These are phyloP conservation scores for Fremontodendron californicum DNA, from an alignment of 345 rosid species.

Conservation along the genomic window DNA sequence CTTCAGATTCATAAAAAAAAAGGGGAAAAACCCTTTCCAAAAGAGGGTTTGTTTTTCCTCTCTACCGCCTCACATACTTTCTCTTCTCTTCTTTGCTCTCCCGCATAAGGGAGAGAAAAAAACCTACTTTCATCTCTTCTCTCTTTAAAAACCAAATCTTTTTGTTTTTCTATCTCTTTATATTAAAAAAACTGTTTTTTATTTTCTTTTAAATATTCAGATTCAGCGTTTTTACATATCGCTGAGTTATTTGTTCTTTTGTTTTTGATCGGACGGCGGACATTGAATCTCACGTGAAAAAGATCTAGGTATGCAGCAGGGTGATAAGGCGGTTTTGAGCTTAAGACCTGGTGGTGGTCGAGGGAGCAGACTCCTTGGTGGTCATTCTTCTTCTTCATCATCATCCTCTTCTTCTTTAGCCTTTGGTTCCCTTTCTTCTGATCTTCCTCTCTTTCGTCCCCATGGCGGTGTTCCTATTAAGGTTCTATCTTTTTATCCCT, in stretches of 20 bases:
- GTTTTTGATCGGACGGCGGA: conserved; percentile 27
- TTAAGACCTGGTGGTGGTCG: conserved; percentile 99
- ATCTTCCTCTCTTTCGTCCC: conserved; percentile 70
- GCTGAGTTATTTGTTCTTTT: conserved; percentile 25
- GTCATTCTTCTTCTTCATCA: conserved; percentile 50
- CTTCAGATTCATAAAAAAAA: background rate
- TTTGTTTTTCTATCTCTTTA: background rate
- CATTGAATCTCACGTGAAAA: conserved; percentile 27
- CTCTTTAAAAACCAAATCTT: background rate
- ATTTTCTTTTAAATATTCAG: background rate
- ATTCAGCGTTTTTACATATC: conserved; percentile 31
- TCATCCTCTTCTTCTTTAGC: conserved; percentile 43
- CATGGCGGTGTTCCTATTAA: conserved; percentile 51
- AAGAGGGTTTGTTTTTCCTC: conserved; percentile 42
- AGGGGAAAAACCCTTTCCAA: background rate
- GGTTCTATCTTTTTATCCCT: conserved; percentile 24
- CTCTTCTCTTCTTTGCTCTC: conserved; percentile 42
- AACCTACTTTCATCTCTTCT: background rate
- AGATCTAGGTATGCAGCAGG: conserved; percentile 87
- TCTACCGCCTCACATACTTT: conserved; percentile 19
- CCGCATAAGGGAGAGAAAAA: conserved; percentile 49
- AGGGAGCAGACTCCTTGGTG: conserved; percentile 67
- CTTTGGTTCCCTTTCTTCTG: conserved; percentile 58
- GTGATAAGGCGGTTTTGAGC: conserved; percentile 89
- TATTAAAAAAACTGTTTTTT: background rate